Percentiles rank a stretch among this genome's conserved stretches.
These are phyloP conservation scores for Elaeagnus macrophylla DNA, from an alignment of 306 rosid genomes.

Conservation along the genomic window DNA sequence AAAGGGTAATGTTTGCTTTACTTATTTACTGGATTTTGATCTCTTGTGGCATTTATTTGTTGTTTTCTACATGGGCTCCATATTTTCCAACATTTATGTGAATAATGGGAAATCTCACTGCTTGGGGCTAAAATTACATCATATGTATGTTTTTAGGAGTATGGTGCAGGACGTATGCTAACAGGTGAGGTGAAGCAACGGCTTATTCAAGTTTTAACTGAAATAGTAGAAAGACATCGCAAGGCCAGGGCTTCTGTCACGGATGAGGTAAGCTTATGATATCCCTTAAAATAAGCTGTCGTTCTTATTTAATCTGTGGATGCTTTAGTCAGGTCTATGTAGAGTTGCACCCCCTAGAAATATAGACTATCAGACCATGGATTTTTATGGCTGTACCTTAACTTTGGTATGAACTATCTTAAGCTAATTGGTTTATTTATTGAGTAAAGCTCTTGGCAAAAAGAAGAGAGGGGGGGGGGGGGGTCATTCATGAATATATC, in stretches of 20 bases:
- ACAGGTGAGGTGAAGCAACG: slow-evolving; percentile 93
- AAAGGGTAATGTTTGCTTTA: slow-evolving; percentile 36
- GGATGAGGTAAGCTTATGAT: slow-evolving; percentile 58
- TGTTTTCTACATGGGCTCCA: slow-evolving; percentile 6
- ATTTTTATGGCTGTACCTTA: too few relatives aligned
- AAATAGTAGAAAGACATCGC: slow-evolving; percentile 75
- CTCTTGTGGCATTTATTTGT: not conserved
- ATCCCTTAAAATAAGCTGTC: not conserved
- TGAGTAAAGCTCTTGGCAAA: too few relatives aligned
- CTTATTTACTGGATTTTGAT: not conserved
- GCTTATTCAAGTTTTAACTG: slow-evolving; percentile 58
- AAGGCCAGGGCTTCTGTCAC: slow-evolving; percentile 83
- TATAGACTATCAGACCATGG: too few relatives aligned
- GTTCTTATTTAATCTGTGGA: not conserved
- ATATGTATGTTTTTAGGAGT: slow-evolving; percentile 41
- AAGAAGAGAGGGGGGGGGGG: too few relatives aligned
- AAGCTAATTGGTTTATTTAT: too few relatives aligned
- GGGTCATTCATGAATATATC: too few relatives aligned
- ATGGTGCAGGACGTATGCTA: slow-evolving; percentile 80
- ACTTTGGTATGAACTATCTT: too few relatives aligned
- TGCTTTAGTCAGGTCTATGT: not conserved
- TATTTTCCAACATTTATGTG: not conserved
- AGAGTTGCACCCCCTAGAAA: too few relatives aligned
- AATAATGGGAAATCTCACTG: not conserved
- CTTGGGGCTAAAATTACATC: slow-evolving; percentile 8